Conservation (phyloP, 768 basidiomycete genomes). For the Suillus tomentosus region DNA sequence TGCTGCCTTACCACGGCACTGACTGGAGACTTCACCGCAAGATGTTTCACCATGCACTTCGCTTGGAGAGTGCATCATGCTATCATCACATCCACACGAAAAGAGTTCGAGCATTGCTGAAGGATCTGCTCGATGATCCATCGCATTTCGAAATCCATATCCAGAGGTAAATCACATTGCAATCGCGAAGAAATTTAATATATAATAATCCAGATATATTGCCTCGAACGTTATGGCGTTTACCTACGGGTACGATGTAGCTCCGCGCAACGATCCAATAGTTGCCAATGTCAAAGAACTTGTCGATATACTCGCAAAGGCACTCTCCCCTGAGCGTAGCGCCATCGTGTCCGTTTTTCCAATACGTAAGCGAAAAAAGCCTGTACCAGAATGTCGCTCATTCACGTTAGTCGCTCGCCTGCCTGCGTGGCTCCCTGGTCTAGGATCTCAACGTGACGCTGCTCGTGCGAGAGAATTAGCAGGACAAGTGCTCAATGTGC, state of each 20-base stretch:
- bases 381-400: background rate
- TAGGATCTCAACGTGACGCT: slow-evolving; percentile 23
- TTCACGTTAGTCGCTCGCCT: slow-evolving; percentile 20
- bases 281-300: slow-evolving; percentile 21
- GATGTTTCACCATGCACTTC: slow-evolving; percentile 31
- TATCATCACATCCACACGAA: slow-evolving; percentile 24
- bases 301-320: slow-evolving; percentile 23
- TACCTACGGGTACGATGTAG: slow-evolving; percentile 28
- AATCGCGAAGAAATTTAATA: background rate
- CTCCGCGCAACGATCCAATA: slow-evolving; percentile 24
- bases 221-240: slow-evolving; percentile 29
- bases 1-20: slow-evolving; percentile 30
- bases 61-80: slow-evolving; percentile 22
- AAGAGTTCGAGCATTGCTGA: slow-evolving; percentile 24
- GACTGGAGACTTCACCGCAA: slow-evolving; percentile 34
- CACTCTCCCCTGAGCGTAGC: slow-evolving; percentile 22
- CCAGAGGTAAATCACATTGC: slow-evolving; percentile 18
- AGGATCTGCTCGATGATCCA: slow-evolving; percentile 24
- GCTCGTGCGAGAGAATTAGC: slow-evolving; percentile 17
- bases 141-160: slow-evolving; percentile 27
- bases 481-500: slow-evolving; percentile 23
- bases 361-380: slow-evolving; percentile 18
- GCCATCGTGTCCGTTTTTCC: slow-evolving; percentile 26
- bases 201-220: slow-evolving; percentile 21
- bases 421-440: slow-evolving; percentile 28